Conservation (phyloP, 441 rosid genomes). For the Adansonia madagascariensis region DNA sequence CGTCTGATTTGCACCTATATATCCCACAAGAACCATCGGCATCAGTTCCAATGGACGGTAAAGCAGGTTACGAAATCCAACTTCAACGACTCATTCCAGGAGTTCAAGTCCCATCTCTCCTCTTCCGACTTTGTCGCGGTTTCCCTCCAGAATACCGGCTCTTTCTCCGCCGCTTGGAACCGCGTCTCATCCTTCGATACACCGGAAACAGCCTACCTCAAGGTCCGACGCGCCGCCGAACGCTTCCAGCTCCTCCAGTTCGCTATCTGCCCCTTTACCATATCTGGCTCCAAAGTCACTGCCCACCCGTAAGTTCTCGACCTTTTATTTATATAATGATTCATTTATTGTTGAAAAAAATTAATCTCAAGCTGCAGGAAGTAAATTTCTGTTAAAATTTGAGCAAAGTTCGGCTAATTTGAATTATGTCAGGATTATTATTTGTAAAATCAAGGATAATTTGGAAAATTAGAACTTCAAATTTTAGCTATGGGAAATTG, state of each 20-base stretch:
- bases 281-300: conserved; percentile 55
- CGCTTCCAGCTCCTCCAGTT: conserved; percentile 79
- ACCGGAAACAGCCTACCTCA: conserved; percentile 62
- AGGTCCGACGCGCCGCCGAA: conserved; percentile 74
- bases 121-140: conserved; percentile 70
- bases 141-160: conserved; percentile 70
- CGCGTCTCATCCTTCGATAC: conserved; percentile 74
- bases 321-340: not conserved
- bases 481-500: conserved; percentile 8
- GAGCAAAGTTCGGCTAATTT: not conserved
- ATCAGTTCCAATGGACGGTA: conserved; percentile 43
- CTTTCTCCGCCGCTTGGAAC: conserved; percentile 80
- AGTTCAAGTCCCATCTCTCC: conserved; percentile 56
- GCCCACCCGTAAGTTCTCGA: conserved; percentile 59
- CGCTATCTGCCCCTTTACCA: conserved; percentile 74
- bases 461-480: not conserved
- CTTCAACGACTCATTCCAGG: conserved; percentile 50
- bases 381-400: not conserved
- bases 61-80: conserved; percentile 73
- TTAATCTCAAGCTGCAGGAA: not conserved
- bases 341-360: not conserved
- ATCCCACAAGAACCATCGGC: conserved; percentile 27
- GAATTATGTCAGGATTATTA: not conserved
- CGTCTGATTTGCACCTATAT: conserved; percentile 49
- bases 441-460: not conserved